Evolutionary conservation across 768 basidiomycete genomes (phyloP).

Genomic region (Kwoniella bestiolae): DNA sequence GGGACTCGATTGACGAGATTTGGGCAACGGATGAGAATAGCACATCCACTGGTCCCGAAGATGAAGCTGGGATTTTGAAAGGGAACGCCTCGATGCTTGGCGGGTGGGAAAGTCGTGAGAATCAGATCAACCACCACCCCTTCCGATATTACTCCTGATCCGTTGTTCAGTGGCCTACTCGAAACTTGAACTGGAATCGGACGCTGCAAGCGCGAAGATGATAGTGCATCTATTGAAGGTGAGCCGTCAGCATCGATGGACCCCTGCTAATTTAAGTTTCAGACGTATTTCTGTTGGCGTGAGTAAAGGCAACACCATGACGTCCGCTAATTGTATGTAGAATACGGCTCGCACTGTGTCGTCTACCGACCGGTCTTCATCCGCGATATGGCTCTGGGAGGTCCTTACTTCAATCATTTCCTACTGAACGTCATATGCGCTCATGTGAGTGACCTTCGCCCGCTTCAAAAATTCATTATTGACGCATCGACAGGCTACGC

Average conservation of each 20-base stretch:
- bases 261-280: neutral
- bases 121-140: no score
- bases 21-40: slow-evolving; percentile 27
- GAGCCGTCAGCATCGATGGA: neutral
- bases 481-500: slow-evolving; percentile 21
- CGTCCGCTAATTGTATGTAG: neutral
- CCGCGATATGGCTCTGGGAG: slow-evolving; percentile 37
- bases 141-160: no score
- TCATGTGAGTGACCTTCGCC: slow-evolving; percentile 6
- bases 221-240: slow-evolving; percentile 34
- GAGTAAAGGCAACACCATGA: neutral
- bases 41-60: slow-evolving; percentile 1
- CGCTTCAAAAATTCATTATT: neutral
- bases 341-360: slow-evolving; percentile 33
- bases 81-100: slow-evolving; percentile 27
- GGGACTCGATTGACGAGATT: slow-evolving; percentile 13
- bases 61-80: slow-evolving; percentile 25
- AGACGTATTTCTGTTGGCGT: slow-evolving; percentile 38
- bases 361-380: slow-evolving; percentile 37
- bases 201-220: slow-evolving; percentile 20
- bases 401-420: slow-evolving; percentile 34
- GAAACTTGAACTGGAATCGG: slow-evolving; percentile 27
- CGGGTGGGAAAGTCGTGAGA: slow-evolving; percentile 31
- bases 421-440: slow-evolving; percentile 35
- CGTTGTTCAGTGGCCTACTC: slow-evolving; percentile 26